Conservation (phyloP, 257 asterid genomes). For the Craterostigma plantagineum region DNA sequence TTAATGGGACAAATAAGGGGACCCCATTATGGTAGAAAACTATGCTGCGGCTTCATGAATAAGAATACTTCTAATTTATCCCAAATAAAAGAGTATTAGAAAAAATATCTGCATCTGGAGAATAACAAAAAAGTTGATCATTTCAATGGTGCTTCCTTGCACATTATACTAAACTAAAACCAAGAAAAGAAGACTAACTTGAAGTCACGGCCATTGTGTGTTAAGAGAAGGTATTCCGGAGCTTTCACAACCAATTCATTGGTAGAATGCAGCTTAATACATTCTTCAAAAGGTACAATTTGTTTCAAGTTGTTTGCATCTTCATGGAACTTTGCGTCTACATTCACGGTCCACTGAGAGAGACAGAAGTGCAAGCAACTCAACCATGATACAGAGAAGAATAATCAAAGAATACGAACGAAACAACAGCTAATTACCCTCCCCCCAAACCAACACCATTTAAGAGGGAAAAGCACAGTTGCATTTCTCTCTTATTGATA, state of each 20-base stretch:
- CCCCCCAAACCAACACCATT: too few relatives aligned
- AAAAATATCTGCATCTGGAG: too few relatives aligned
- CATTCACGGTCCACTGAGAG: conserved; percentile 81
- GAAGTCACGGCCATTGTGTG: conserved; percentile 88
- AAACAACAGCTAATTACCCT: neutral
- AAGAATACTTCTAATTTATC: neutral
- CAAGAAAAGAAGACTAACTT: conserved; percentile 37
- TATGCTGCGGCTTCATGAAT: too few relatives aligned
- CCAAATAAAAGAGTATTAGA: conserved; percentile 1
- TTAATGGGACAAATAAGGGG: too few relatives aligned
- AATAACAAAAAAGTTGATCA: too few relatives aligned
- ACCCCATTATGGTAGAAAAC: too few relatives aligned
- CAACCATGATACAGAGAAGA: conserved; percentile 4
- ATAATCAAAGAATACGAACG: neutral
- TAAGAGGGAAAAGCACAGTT: too few relatives aligned
- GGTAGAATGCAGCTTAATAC: conserved; percentile 57
- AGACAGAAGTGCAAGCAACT: conserved; percentile 11
- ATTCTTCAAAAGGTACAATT: conserved; percentile 88
- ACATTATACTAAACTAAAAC: neutral
- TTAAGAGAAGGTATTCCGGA: conserved; percentile 86
- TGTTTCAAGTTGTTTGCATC: conserved; percentile 86
- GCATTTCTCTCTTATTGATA: too few relatives aligned
- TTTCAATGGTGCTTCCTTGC: too few relatives aligned
- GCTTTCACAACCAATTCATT: conserved; percentile 59
- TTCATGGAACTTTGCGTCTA: conserved; percentile 82